Percentiles rank a stretch among this genome's conserved stretches.
Evolutionary conservation across 371 early-diverging fungal genomes (phyloP).

Genomic region (Mucor sp.): DNA sequence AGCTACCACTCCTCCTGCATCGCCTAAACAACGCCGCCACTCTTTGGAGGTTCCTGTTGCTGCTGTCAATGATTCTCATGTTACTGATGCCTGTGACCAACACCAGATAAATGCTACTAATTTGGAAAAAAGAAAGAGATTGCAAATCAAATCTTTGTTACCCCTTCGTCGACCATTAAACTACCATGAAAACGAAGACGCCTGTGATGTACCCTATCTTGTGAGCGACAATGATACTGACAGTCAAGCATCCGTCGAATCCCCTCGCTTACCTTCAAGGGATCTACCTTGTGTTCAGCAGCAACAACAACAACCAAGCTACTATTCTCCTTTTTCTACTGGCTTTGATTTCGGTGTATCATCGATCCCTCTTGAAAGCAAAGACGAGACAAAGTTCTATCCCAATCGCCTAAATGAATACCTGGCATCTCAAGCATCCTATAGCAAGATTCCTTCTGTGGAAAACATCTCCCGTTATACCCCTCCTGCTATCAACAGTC

Average conservation of each 20-base stretch:
- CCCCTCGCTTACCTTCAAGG: not conserved
- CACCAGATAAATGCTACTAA: not conserved
- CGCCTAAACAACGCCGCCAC: not conserved
- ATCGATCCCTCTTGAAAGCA: not conserved
- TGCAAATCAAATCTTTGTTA: not conserved
- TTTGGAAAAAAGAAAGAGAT: not conserved
- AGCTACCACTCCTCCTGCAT: not conserved
- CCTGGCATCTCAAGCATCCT: not conserved
- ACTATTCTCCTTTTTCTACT: slow-evolving; percentile 26
- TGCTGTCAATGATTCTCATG: not conserved
- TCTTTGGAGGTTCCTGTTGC: not conserved
- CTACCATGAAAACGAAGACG: not conserved
- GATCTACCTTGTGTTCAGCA: not conserved
- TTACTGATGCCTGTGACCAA: no score
- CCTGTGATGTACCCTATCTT: slow-evolving; percentile 9
- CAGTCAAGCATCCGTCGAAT: slow-evolving; percentile 11
- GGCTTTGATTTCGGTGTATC: slow-evolving; percentile 22
- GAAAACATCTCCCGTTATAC: not conserved
- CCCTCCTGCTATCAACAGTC: not conserved
- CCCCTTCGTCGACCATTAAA: not conserved
- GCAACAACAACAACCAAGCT: not conserved
- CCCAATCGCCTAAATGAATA: not conserved
- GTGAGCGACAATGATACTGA: slow-evolving; percentile 12
- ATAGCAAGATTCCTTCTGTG: not conserved
- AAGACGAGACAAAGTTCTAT: not conserved